Conservation (phyloP, 2,329 filamentous ascomycete species). For the Fusarium nurragi region DNA sequence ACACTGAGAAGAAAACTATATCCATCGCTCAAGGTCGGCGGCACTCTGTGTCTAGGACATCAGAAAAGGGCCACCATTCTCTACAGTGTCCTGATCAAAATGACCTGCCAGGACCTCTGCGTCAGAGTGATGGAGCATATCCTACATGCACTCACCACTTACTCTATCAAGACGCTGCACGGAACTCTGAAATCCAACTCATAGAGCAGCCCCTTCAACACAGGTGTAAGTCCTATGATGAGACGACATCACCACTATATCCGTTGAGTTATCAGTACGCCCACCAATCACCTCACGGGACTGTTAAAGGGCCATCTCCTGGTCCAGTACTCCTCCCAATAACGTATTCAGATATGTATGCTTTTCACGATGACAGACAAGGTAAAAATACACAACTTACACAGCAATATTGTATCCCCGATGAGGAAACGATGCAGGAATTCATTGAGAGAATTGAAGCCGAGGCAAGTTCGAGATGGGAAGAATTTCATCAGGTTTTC, state of each 20-base stretch:
- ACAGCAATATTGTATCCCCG: not conserved
- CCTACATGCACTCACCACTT: not conserved
- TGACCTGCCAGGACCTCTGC: not conserved
- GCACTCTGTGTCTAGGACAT: not conserved
- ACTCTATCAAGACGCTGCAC: not conserved
- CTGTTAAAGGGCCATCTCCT: not conserved
- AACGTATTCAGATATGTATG: not conserved
- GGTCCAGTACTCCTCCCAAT: not conserved
- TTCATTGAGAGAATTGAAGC: conserved; percentile 45
- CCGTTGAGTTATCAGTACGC: not conserved
- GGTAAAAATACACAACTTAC: not conserved
- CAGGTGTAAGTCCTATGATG: not conserved
- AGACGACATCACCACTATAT: not conserved
- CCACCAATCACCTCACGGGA: not conserved
- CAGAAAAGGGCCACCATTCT: conserved; percentile 7
- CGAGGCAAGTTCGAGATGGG: conserved; percentile 28
- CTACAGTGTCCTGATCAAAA: not conserved
- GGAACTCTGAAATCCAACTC: not conserved
- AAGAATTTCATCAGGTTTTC: not conserved
- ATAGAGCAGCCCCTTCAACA: not conserved
- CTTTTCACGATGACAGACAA: not conserved
- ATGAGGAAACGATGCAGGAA: conserved; percentile 36
- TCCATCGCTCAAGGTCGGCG: not conserved
- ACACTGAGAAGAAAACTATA: not conserved
- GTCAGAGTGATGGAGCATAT: not conserved